These are phyloP conservation scores for Cornus florida DNA, from an alignment of 148 eudicot genomes.

Conservation along the genomic window DNA sequence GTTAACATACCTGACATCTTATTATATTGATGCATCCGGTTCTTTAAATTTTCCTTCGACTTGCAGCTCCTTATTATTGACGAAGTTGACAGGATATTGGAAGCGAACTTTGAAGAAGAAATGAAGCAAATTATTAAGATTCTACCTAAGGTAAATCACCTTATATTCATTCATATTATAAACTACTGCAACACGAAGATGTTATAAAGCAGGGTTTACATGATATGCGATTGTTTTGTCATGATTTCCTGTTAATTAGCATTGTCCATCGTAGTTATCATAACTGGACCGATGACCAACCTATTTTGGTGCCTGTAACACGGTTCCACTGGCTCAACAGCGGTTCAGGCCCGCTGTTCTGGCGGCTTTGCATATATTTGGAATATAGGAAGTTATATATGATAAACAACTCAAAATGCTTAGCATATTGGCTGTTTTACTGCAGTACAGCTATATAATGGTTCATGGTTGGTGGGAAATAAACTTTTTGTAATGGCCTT, in stretches of 20 bases:
- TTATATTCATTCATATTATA: not conserved
- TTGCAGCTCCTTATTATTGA: conserved; percentile 86
- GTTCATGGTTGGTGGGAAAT: too few relatives aligned
- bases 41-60: not conserved
- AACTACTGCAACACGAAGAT: not conserved
- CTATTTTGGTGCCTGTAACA: not conserved
- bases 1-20: not conserved
- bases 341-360: not conserved
- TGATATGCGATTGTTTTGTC: not conserved
- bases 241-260: not conserved
- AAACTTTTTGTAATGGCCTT: too few relatives aligned
- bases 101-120: conserved; percentile 94
- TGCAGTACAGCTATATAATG: too few relatives aligned
- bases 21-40: not conserved
- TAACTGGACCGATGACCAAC: not conserved
- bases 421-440: not conserved
- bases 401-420: not conserved
- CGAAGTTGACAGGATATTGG: conserved; percentile 96
- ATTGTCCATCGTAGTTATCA: not conserved
- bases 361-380: not conserved
- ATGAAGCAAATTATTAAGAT: conserved; percentile 82
- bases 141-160: conserved; percentile 68
- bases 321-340: not conserved
- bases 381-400: not conserved
- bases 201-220: not conserved